Evolutionary conservation across 306 rosid genomes (phyloP).

Genomic region (Amphicarpaea edgeworthii): DNA sequence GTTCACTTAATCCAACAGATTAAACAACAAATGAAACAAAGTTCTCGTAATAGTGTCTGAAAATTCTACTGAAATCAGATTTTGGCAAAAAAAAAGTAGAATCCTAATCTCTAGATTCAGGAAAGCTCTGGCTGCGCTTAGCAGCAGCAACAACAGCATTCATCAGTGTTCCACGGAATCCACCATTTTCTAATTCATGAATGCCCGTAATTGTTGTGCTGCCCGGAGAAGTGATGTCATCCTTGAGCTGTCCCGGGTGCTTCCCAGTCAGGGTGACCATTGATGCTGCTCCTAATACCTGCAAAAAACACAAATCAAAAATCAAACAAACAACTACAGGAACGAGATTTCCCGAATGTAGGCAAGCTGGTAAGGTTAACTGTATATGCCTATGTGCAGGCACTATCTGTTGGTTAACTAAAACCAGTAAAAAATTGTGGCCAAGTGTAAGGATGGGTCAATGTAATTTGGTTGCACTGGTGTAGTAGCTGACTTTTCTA

Average conservation of each 20-base stretch:
- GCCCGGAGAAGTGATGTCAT: conserved; percentile 85
- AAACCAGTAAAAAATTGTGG: too few species aligned
- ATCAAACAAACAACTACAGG: not conserved
- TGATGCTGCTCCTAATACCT: conserved; percentile 94
- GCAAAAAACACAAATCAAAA: conserved; percentile 3
- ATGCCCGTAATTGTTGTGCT: conserved; percentile 90
- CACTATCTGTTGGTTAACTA: too few species aligned
- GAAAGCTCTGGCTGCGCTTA: conserved; percentile 80
- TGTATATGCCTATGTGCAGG: too few species aligned
- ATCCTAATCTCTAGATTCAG: conserved; percentile 30
- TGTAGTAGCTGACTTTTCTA: not conserved
- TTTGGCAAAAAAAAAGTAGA: not conserved
- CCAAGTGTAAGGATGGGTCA: too few species aligned
- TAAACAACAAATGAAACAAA: conserved; percentile 2
- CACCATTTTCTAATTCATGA: conserved; percentile 91
- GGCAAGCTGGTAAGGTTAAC: not conserved
- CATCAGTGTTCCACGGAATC: conserved; percentile 92
- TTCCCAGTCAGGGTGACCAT: conserved; percentile 70
- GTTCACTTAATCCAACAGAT: not conserved
- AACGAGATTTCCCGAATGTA: not conserved
- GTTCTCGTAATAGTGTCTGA: conserved; percentile 5
- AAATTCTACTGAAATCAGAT: conserved; percentile 3
- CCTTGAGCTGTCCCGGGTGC: conserved; percentile 93
- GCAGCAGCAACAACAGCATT: conserved; percentile 88
- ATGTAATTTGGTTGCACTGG: too few species aligned